These are phyloP conservation scores for Plasmodium gallinaceum DNA, from an alignment of 169 alveolate species.

Conservation along the genomic window DNA sequence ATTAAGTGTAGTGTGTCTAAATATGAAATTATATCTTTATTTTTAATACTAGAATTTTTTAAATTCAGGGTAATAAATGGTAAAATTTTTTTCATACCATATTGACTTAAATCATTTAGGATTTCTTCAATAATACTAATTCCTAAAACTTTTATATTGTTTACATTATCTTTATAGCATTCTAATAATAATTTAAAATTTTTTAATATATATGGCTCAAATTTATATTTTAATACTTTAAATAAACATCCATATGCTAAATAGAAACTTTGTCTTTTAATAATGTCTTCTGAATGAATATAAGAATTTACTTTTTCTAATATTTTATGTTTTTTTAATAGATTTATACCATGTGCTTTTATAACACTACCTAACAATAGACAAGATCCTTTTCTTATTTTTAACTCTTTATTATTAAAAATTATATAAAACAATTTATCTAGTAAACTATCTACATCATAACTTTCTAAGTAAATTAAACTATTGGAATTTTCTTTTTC, in stretches of 20 bases:
- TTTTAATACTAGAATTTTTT: conserved; percentile 37
- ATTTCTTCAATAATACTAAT: conserved; percentile 69
- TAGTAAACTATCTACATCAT: conserved; percentile 42
- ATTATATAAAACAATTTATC: conserved; percentile 38
- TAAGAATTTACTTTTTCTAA: conserved; percentile 41
- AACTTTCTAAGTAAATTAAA: conserved; percentile 33
- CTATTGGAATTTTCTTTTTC: conserved; percentile 24
- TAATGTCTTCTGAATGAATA: conserved; percentile 59
- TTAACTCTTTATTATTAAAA: conserved; percentile 55
- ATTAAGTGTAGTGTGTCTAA: conserved; percentile 57
- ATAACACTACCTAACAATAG: conserved; percentile 58
- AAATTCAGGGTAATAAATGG: conserved; percentile 34
- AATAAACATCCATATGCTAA: conserved; percentile 64
- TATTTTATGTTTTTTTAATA: conserved; percentile 35
- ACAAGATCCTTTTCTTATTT: conserved; percentile 73
- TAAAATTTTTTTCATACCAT: conserved; percentile 56
- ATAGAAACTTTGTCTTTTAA: conserved; percentile 76
- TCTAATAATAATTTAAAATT: conserved; percentile 68
- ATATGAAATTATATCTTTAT: conserved; percentile 54
- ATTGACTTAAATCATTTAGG: conserved; percentile 47
- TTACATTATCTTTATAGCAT: conserved; percentile 75
- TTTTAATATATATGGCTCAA: conserved; percentile 66
- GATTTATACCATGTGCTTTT: conserved; percentile 74
- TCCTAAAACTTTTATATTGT: conserved; percentile 68
- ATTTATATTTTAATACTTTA: conserved; percentile 61